phyloP scores from a whole-genome alignment of 2,329 filamentous ascomycete genomes.

The Bipolaris zeicola region DNA sequence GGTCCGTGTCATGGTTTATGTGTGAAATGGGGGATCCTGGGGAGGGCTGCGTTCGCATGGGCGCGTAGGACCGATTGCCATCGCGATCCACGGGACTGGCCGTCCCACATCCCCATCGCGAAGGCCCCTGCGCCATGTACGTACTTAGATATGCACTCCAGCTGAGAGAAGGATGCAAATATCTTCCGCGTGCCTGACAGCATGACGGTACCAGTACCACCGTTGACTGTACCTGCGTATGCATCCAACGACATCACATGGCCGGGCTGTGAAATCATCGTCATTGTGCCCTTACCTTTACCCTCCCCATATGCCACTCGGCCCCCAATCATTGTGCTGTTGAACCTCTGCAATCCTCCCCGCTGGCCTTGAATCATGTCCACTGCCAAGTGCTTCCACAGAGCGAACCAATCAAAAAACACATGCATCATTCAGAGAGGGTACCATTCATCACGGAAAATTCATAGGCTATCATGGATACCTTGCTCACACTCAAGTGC shows the following conservation, averaged over 20 bases:
- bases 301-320: no score
- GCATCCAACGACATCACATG: no score
- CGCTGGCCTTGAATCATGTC: no score
- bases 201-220: no score
- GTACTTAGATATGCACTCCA: background rate
- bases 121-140: background rate
- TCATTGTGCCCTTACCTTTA: no score
- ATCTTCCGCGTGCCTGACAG: no score
- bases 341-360: no score
- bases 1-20: conserved; percentile 1
- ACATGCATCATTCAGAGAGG: background rate
- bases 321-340: no score
- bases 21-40: conserved; percentile 1
- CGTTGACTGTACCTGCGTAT: no score
- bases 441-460: background rate
- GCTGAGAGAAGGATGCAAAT: no score
- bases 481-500: background rate
- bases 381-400: background rate
- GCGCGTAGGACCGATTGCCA: conserved; percentile 11
- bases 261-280: no score
- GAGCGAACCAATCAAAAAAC: background rate
- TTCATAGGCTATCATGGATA: background rate
- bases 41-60: background rate
- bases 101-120: background rate
- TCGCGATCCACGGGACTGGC: conserved; percentile 10